Conservation (phyloP, 2,329 filamentous ascomycete species). For the Aspergillus sp. region DNA sequence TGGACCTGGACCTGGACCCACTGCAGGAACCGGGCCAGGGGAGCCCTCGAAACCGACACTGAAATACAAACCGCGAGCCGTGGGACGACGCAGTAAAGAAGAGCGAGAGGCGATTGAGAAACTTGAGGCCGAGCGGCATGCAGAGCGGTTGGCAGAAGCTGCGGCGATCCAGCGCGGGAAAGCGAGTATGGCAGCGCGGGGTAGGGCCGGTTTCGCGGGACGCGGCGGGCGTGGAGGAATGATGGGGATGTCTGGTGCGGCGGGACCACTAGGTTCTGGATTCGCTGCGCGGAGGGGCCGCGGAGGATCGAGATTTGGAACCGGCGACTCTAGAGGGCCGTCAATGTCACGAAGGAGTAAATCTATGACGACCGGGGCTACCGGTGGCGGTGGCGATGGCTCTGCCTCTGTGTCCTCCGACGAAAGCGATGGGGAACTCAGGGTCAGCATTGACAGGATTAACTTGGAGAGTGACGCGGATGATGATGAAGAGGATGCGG, state of each 20-base stretch:
- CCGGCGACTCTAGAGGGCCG: constrained; percentile 26
- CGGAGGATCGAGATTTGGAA: constrained; percentile 23
- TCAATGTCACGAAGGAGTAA: constrained; percentile 30
- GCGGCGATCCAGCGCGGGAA: constrained; percentile 37
- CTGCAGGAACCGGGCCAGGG: constrained; percentile 18
- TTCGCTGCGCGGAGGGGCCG: constrained; percentile 26
- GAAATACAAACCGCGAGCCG: constrained; percentile 45
- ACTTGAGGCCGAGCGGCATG: constrained; percentile 42
- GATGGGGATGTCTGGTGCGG: constrained; percentile 23
- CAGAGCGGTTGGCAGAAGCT: constrained; percentile 40
- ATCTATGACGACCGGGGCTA: constrained; percentile 25
- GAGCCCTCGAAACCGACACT: constrained; percentile 39
- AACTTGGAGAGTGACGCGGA: constrained; percentile 57
- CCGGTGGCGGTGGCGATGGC: constrained; percentile 12
- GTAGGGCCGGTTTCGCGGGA: constrained; percentile 27
- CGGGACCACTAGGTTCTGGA: constrained; percentile 29
- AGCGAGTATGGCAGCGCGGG: constrained; percentile 18
- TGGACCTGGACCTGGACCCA: constrained; percentile 1
- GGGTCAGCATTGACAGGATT: constrained; percentile 59
- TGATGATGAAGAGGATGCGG: constrained; percentile 28
- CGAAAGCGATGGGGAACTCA: constrained; percentile 46
- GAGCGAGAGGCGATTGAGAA: constrained; percentile 46
- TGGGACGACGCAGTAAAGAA: constrained; percentile 45
- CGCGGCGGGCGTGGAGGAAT: constrained; percentile 31
- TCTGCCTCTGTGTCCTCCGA: constrained; percentile 41